Percentiles rank a stretch among this genome's conserved stretches.
phyloP scores from a whole-genome alignment of 139 green algal genomes.

The Chlorella sp. region DNA sequence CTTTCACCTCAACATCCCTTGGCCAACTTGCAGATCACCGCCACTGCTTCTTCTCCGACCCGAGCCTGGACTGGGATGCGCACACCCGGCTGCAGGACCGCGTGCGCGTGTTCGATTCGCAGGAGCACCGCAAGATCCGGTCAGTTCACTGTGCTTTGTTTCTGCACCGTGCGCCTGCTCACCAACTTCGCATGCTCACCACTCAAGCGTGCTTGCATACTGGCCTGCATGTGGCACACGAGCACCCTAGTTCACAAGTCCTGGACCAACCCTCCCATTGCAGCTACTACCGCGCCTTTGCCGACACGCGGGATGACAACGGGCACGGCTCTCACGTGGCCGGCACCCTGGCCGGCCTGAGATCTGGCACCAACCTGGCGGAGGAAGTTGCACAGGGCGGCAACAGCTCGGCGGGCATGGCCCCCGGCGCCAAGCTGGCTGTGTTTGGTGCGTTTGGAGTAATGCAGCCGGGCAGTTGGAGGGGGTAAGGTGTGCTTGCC shows the following conservation, averaged over 20 bases:
- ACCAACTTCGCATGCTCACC: too few relatives aligned
- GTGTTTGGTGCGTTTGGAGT: slow-evolving; percentile 77
- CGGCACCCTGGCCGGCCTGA: slow-evolving; percentile 66
- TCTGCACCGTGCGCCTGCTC: too few relatives aligned
- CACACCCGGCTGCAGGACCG: not conserved
- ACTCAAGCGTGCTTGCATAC: too few relatives aligned
- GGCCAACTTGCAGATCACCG: slow-evolving; percentile 8
- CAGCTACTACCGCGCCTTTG: slow-evolving; percentile 58
- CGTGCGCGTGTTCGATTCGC: slow-evolving; percentile 46
- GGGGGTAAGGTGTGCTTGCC: too few relatives aligned
- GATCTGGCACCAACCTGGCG: not conserved
- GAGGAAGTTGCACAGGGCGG: slow-evolving; percentile 1
- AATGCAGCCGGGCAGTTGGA: not conserved
- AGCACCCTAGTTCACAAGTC: too few relatives aligned
- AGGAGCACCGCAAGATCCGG: slow-evolving; percentile 82
- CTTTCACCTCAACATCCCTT: not conserved
- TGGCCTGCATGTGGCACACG: too few relatives aligned
- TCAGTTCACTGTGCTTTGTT: not conserved
- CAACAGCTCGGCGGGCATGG: slow-evolving; percentile 70
- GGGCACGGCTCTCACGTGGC: slow-evolving; percentile 90
- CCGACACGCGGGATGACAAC: slow-evolving; percentile 69
- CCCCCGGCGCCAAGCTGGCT: slow-evolving; percentile 73
- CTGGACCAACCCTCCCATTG: not conserved
- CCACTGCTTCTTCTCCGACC: slow-evolving; percentile 85
- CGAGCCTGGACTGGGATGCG: slow-evolving; percentile 2